Conservation (phyloP, 129 eudicot species). For the Mikania micrantha region DNA sequence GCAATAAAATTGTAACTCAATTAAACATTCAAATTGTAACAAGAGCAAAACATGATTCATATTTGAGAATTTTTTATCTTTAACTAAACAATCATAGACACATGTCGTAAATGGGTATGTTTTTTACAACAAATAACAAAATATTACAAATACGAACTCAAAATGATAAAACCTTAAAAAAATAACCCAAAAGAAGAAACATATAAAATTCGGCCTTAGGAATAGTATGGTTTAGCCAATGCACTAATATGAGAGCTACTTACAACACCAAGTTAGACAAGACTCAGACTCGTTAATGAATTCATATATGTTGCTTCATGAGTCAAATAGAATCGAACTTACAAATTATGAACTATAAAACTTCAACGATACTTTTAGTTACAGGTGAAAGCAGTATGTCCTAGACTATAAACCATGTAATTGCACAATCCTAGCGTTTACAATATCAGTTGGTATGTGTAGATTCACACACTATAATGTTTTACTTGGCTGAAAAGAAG, state of each 20-base stretch:
- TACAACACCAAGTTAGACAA: neutral
- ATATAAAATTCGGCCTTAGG: neutral
- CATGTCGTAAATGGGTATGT: neutral
- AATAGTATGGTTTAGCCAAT: neutral
- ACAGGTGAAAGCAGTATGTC: neutral
- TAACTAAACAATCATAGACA: slow-evolving; percentile 3
- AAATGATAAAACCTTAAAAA: neutral
- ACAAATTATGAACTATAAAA: neutral
- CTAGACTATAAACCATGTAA: neutral
- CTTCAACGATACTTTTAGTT: neutral
- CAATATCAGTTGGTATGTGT: neutral
- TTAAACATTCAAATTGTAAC: neutral
- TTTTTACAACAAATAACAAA: neutral
- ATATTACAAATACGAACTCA: neutral
- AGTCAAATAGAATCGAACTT: neutral
- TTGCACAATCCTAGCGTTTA: neutral
- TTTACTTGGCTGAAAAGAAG: neutral
- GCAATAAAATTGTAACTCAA: slow-evolving; percentile 19
- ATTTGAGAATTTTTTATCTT: neutral
- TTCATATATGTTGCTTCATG: neutral
- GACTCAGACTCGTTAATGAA: neutral
- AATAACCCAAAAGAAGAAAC: neutral
- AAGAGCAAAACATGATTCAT: neutral
- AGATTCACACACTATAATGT: neutral
- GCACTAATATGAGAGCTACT: neutral